Base-by-base conservation (phyloP, 2,329 filamentous ascomycete species). In the Fusarium paranaense region DNA sequence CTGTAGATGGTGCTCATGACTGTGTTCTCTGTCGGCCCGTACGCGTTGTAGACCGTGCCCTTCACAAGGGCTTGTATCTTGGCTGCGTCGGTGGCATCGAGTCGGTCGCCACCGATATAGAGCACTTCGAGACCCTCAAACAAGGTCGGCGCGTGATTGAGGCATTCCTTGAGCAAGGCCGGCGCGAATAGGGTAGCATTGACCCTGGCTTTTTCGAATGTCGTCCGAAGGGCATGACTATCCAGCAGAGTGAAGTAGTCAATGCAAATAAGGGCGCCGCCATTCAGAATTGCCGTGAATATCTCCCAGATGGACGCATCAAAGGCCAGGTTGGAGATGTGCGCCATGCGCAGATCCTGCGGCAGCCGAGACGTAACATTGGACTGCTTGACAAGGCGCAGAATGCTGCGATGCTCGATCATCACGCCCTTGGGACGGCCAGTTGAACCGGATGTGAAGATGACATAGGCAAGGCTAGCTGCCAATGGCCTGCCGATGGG, bases 371-470 rank as follows among this genome's bases (percentile, higher is more conserved):
- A 45, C n/a, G 38, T 22, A 22, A 57, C 20, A 1, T 67, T 25
- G 42, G 25, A 58, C 14, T 64, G 16, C n/a, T 11, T 30, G 9
- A 61, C 66, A 4, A 63, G 37, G 16, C 67, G 52, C 9, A 66
- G 22, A 11, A 67, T 33, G 10, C 42, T 35, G 11, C 64, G 63
- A 14, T 62, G 68, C 14, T 70, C 68, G 6, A 67, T 52, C 68
- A 70, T 67, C 22, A 70, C 68, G 13, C 68, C 68, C 57, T 70
- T 70, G 11, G 76, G 63, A 76, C 80, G 32, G 16, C 73, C 76
- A 0, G 73, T 78, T 2, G 71, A 77, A 0, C 76, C 76, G 1
- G 76, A 77, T 1, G 76, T 78, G 60, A 73, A 78, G 10, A 76
- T 69, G 18, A 73, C 58, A 18, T 76, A 75, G 2, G 70, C 70